Percentiles rank a stretch among this genome's conserved stretches.
phyloP scores from a whole-genome alignment of 768 basidiomycete species.

The Psilocybe cubensis region DNA sequence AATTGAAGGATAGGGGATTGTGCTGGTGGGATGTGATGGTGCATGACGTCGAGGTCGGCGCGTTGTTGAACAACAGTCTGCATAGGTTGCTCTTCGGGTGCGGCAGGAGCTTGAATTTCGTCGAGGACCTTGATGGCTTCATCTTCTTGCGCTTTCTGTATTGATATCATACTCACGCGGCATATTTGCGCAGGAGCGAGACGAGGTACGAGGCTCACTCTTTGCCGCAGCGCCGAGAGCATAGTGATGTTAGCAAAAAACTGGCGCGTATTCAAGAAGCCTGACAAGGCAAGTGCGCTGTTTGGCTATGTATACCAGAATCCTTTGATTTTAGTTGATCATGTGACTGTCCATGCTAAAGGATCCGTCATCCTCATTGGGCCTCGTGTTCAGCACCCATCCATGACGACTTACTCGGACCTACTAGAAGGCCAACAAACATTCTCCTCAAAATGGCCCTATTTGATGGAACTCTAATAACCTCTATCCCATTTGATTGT shows the following conservation, averaged over 20 bases:
- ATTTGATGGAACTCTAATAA: neutral
- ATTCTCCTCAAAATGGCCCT: neutral
- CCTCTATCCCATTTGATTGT: neutral
- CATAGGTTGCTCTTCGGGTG: conserved; percentile 1
- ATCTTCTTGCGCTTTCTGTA: conserved; percentile 15
- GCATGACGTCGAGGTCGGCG: conserved; percentile 34
- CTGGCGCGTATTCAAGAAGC: neutral
- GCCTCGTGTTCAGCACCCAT: neutral
- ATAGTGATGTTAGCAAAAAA: conserved; percentile 1
- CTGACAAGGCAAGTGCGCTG: neutral
- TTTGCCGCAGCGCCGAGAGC: conserved; percentile 20
- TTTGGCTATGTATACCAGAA: neutral
- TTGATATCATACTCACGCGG: conserved; percentile 12
- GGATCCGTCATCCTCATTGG: neutral
- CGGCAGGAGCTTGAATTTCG: conserved; percentile 12
- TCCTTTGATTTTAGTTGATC: neutral
- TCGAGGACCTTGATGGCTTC: conserved; percentile 21
- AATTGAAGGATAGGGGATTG: conserved; percentile 76
- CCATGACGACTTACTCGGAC: neutral
- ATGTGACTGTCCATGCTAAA: neutral
- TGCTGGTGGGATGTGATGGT: conserved; percentile 64
- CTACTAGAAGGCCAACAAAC: neutral
- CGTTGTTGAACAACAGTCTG: neutral
- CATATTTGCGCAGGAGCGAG: conserved; percentile 20
- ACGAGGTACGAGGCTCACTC: conserved; percentile 16